Percentiles rank a stretch among this genome's conserved stretches.
phyloP scores from a whole-genome alignment of 371 early-diverging fungal species.

The Zopfochytrium polystomum region DNA sequence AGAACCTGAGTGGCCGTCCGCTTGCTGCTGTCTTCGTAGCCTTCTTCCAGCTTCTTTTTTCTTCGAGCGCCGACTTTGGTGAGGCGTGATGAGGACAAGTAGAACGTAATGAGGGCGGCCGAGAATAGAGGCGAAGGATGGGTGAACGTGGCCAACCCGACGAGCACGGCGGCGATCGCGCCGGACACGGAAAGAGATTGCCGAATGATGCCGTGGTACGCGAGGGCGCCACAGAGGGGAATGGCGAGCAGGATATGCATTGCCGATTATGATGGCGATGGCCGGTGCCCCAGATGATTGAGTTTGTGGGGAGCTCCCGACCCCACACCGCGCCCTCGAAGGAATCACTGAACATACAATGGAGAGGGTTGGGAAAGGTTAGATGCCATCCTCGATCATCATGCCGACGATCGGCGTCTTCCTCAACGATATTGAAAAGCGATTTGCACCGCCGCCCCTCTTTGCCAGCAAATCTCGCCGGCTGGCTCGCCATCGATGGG shows the following conservation, averaged over 20 bases:
- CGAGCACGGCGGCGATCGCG: conserved; percentile 67
- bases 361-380: no score
- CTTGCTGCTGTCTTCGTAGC: conserved; percentile 43
- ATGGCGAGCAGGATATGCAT: conserved; percentile 24
- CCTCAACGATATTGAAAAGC: no score
- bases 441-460: no score
- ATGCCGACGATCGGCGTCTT: no score
- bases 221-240: conserved; percentile 48
- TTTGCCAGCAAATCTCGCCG: no score
- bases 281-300: no score
- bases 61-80: conserved; percentile 74
- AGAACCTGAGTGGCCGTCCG: conserved; percentile 75
- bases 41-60: conserved; percentile 68
- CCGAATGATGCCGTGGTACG: conserved; percentile 58
- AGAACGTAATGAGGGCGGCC: conserved; percentile 66
- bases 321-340: no score
- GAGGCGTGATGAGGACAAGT: conserved; percentile 64
- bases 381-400: no score
- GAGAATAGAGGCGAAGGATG: conserved; percentile 60
- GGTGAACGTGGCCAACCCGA: conserved; percentile 69
- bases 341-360: no score
- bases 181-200: conserved; percentile 71
- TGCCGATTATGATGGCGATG: not conserved
- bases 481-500: no score
- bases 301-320: no score